Percentiles rank a stretch among this genome's conserved stretches.
phyloP scores from a whole-genome alignment of 208 protist species.

The Balamuthia mandrillaris region DNA sequence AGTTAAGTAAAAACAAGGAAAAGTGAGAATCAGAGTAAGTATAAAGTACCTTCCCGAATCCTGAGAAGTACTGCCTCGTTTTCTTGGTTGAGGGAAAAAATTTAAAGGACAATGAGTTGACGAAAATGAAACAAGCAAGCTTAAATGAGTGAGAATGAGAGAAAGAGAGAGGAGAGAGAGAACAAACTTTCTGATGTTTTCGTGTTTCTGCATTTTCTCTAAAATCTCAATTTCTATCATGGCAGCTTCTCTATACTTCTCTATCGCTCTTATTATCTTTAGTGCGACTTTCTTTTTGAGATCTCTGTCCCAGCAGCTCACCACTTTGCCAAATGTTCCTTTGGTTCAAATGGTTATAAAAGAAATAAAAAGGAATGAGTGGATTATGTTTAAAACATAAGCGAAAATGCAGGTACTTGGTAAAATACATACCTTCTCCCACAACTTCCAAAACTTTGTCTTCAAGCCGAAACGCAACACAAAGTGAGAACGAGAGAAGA shows the following conservation, averaged over 20 bases:
- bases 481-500: neutral
- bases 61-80: neutral
- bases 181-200: conserved; percentile 39
- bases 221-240: conserved; percentile 76
- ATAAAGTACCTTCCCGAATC: neutral
- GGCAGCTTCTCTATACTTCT: conserved; percentile 65
- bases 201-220: conserved; percentile 38
- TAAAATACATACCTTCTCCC: conserved; percentile 8
- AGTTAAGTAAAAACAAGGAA: neutral
- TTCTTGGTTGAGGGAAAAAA: no score
- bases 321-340: conserved; percentile 72
- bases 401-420: neutral
- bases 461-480: neutral
- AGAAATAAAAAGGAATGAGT: no score
- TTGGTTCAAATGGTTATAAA: no score
- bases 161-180: neutral
- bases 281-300: conserved; percentile 48
- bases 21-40: no score
- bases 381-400: neutral
- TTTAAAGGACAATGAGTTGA: neutral
- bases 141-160: neutral
- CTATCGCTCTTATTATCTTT: conserved; percentile 60
- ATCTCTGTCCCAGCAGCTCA: conserved; percentile 52
- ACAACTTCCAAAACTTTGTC: conserved; percentile 38
- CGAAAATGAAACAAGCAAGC: neutral